Percentiles rank a stretch among this genome's conserved stretches.
phyloP scores from a whole-genome alignment of 371 early-diverging fungal species.

The Lichtheimia ramosa region DNA sequence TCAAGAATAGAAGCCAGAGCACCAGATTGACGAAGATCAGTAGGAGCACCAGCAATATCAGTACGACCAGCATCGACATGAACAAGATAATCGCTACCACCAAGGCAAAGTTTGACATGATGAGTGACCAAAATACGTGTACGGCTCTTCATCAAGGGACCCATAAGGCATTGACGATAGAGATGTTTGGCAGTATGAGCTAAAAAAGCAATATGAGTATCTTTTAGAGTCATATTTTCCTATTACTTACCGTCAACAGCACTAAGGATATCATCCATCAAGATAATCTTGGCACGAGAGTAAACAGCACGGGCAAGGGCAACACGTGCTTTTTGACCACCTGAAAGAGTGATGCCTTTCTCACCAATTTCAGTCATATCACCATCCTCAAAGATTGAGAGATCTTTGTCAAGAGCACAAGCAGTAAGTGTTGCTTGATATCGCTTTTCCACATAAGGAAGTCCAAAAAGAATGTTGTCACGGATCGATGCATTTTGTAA shows the following conservation, averaged over 20 bases:
- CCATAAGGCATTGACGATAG: slow-evolving; percentile 66
- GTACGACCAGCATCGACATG: slow-evolving; percentile 62
- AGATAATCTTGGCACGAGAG: slow-evolving; percentile 66
- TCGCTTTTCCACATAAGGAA: slow-evolving; percentile 41
- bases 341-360: slow-evolving; percentile 75
- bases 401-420: slow-evolving; percentile 54
- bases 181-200: slow-evolving; percentile 89
- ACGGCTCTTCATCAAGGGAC: slow-evolving; percentile 70
- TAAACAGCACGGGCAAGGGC: slow-evolving; percentile 86
- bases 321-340: slow-evolving; percentile 82
- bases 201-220: slow-evolving; percentile 3
- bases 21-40: slow-evolving; percentile 47
- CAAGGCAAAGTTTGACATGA: slow-evolving; percentile 77
- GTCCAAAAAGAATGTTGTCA: slow-evolving; percentile 58
- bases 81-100: slow-evolving; percentile 64
- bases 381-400: slow-evolving; percentile 71
- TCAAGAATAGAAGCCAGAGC: slow-evolving; percentile 34
- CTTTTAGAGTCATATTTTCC: not conserved
- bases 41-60: slow-evolving; percentile 37
- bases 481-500: slow-evolving; percentile 81
- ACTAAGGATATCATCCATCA: slow-evolving; percentile 85
- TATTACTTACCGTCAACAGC: slow-evolving; percentile 64
- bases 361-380: slow-evolving; percentile 95
- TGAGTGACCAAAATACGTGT: slow-evolving; percentile 90
- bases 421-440: slow-evolving; percentile 64